Evolutionary conservation across 352 stramenopile genomes (phyloP), one percentile per base, ranked within the genome.

Genomic region (Peronosclerospora sorghi): DNA sequence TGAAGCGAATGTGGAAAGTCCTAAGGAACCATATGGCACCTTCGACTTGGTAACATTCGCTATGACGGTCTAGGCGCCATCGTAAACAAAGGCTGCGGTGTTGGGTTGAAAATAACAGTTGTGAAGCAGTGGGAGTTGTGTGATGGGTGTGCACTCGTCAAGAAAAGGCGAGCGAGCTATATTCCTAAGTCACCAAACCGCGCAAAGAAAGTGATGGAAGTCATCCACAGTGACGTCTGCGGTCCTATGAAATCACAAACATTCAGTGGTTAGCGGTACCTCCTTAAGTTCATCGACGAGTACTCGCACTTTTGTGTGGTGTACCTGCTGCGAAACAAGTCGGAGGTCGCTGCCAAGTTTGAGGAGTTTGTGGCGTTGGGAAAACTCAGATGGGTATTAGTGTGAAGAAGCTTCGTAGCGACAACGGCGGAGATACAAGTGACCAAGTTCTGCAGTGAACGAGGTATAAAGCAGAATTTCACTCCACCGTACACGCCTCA

Each of bases 391-490:
- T 41, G 1, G 48, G 40, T n/a, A 35, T 28, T 1, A 21, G 40
- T 7, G 41, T 51, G 27, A 48, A 43, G 17, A 34, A 12, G 9
- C 37, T 47, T 27, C 28, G 26, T 1, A 39, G 36, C 14, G 50
- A 52, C 38, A 58, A 52, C 8, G 32, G 36, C 45, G 32, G 50
- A 18, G 35, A 50, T 13, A 23, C n/a, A 21, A 8, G 39, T 54
- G 26, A 30, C 35, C 34, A 51, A 43, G 26, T 52, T 52, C n/a
- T 46, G 45, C 15, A 27, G 5, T 12, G 13, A 28, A 0, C 28
- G 28, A 34, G 47, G 47, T 0, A 54, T 54, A 19, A 26, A 30
- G n/a, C 44, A 59, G 23, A 49, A 59, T 12, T 54, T 59, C 37
- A 59, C 44, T 5, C 44, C 35, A 8, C 23, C 44, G 0, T 47